These are phyloP conservation scores for Diaporthe citrichinensis DNA, from an alignment of 2,329 filamentous ascomycete genomes.

Conservation along the genomic window DNA sequence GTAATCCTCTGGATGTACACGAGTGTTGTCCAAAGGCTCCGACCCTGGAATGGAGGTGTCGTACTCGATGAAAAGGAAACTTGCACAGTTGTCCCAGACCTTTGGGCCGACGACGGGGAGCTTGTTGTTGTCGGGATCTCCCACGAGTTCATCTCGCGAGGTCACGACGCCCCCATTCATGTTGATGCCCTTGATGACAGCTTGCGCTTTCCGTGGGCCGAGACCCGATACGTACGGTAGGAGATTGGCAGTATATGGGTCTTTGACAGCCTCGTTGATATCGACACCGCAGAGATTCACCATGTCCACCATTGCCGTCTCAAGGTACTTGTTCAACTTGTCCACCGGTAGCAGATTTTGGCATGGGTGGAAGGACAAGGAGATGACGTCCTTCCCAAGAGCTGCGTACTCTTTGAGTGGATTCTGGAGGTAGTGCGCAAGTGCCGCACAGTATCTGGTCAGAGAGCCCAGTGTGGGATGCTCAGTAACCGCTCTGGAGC, in stretches of 20 bases:
- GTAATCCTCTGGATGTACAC: slow-evolving; percentile 98
- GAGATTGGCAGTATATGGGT: slow-evolving; percentile 86
- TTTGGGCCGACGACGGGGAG: slow-evolving; percentile 86
- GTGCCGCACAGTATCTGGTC: slow-evolving; percentile 88
- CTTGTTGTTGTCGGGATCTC: slow-evolving; percentile 85
- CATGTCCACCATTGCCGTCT: slow-evolving; percentile 98
- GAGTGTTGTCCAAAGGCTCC: slow-evolving; percentile 95
- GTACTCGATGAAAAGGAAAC: slow-evolving; percentile 92
- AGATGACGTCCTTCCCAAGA: slow-evolving; percentile 88
- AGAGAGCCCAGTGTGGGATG: slow-evolving; percentile 85
- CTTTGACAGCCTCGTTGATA: slow-evolving; percentile 89
- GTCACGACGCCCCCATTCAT: slow-evolving; percentile 89
- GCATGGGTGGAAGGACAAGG: slow-evolving; percentile 89
- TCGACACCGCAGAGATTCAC: slow-evolving; percentile 97
- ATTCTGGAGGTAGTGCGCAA: slow-evolving; percentile 94
- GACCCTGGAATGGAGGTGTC: slow-evolving; percentile 85
- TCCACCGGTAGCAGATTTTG: slow-evolving; percentile 91
- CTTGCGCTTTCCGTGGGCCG: slow-evolving; percentile 90
- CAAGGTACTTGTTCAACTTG: slow-evolving; percentile 86
- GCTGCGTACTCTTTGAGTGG: slow-evolving; percentile 97
- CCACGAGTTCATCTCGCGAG: slow-evolving; percentile 88
- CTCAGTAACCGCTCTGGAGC: slow-evolving; percentile 81
- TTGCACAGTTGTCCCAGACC: slow-evolving; percentile 97
- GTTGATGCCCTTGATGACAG: slow-evolving; percentile 90
- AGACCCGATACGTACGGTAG: slow-evolving; percentile 93